These are phyloP conservation scores for Tuctoria greenei DNA, from an alignment of 176 grass and related monocot genomes.

Conservation along the genomic window DNA sequence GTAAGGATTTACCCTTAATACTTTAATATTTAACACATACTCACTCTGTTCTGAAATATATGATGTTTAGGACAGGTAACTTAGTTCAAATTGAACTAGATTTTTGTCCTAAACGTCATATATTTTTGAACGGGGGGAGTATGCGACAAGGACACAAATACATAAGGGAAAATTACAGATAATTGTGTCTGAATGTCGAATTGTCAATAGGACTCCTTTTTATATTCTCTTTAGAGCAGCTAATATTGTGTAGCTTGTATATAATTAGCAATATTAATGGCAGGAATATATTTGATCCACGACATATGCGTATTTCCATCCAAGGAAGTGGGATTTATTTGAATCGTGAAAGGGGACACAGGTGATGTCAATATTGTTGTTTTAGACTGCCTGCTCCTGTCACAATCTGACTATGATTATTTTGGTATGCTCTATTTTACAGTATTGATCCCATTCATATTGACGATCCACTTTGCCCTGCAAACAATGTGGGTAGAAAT, in stretches of 20 bases:
- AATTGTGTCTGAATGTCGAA: slow-evolving; percentile 6
- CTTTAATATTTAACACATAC: slow-evolving; percentile 15
- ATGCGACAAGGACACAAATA: not conserved
- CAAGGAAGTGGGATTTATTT: slow-evolving; percentile 97
- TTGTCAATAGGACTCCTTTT: not conserved
- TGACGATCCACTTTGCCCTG: slow-evolving; percentile 86
- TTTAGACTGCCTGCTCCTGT: not conserved
- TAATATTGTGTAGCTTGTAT: slow-evolving; percentile 10
- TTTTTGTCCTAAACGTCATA: too few species aligned
- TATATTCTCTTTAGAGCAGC: not conserved
- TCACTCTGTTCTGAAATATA: too few species aligned
- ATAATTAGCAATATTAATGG: slow-evolving; percentile 36
- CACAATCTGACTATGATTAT: slow-evolving; percentile 30
- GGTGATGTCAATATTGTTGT: slow-evolving; percentile 48
- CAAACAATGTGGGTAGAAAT: slow-evolving; percentile 95
- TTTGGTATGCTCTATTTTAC: slow-evolving; percentile 41
- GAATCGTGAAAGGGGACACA: slow-evolving; percentile 91
- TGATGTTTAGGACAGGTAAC: too few species aligned
- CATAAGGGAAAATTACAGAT: slow-evolving; percentile 5
- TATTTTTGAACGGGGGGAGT: too few species aligned
- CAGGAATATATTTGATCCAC: slow-evolving; percentile 98
- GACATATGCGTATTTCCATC: slow-evolving; percentile 96
- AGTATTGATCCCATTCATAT: slow-evolving; percentile 99
- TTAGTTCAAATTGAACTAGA: too few species aligned
- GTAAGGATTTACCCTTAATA: slow-evolving; percentile 53